A percentile compares a stretch with the other conserved stretches of the same genome.
Evolutionary conservation across 1,284 basidiomycete genomes (phyloP).

Genomic region (Melanopsichium pennsylvanicum): DNA sequence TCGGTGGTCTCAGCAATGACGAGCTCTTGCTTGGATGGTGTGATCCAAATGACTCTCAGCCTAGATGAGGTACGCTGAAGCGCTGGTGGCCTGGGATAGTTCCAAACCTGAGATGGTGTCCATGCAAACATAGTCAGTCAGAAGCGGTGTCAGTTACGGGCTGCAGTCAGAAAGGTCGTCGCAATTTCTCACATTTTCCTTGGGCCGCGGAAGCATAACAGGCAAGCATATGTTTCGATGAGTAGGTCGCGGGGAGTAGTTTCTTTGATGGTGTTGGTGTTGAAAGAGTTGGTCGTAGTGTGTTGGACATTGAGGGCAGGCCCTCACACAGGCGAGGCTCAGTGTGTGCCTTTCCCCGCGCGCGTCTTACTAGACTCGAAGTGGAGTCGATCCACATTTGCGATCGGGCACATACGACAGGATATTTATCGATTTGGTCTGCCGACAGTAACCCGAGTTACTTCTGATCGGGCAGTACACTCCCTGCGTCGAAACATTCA

Average conservation of each 20-base stretch:
- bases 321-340: no score
- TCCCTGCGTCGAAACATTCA: neutral
- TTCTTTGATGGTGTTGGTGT: slow-evolving; percentile 1
- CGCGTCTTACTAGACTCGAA: no score
- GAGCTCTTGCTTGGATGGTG: slow-evolving; percentile 48
- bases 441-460: no score
- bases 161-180: no score
- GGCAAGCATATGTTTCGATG: neutral
- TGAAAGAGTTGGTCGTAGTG: neutral
- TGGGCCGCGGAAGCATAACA: slow-evolving; percentile 43
- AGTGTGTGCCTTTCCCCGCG: no score
- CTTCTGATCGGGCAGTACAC: no score
- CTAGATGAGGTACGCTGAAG: slow-evolving; percentile 50
- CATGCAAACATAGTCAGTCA: neutral
- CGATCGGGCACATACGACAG: no score
- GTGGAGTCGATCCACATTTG: no score
- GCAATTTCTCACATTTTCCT: slow-evolving; percentile 48
- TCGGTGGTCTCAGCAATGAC: slow-evolving; percentile 58
- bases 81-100: slow-evolving; percentile 61
- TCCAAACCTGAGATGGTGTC: slow-evolving; percentile 46
- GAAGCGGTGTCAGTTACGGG: no score
- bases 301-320: no score
- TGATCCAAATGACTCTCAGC: slow-evolving; percentile 57
- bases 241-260: neutral
- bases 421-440: no score